A percentile compares a stretch with the other conserved stretches of the same genome.
phyloP scores from a whole-genome alignment of 768 basidiomycete species.

The Podaxis pistillaris region DNA sequence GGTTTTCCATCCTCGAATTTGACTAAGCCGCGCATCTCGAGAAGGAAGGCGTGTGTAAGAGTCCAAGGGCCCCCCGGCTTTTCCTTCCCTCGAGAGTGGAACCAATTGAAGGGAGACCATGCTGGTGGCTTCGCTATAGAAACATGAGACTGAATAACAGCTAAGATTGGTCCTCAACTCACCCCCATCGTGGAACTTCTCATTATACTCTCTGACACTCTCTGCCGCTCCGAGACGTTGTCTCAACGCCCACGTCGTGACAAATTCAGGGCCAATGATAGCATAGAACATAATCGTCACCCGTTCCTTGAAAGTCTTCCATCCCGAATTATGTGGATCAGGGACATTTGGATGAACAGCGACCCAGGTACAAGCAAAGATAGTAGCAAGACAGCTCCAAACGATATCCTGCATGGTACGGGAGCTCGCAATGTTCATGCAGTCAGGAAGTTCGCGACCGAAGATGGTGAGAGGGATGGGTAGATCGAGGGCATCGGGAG shows the following conservation, averaged over 20 bases:
- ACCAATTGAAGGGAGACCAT: neutral
- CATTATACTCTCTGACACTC: neutral
- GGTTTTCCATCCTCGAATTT: neutral
- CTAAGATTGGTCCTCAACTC: neutral
- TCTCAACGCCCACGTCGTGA: neutral
- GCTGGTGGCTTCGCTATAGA: neutral
- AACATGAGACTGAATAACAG: neutral
- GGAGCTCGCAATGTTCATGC: too few relatives aligned
- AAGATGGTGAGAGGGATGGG: neutral
- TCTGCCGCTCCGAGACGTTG: neutral
- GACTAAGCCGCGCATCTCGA: constrained; percentile 10
- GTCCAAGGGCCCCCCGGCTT: constrained; percentile 2
- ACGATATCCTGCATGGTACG: neutral
- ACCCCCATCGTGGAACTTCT: neutral
- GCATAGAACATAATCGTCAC: neutral
- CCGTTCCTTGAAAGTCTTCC: neutral
- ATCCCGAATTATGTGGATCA: neutral
- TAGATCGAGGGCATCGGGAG: neutral
- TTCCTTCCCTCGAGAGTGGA: neutral
- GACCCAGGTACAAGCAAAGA: too few relatives aligned
- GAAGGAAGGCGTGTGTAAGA: constrained; percentile 11
- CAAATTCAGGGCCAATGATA: neutral
- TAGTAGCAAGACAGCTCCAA: too few relatives aligned
- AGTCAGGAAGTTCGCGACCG: neutral
- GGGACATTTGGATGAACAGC: neutral